Evolutionary conservation across 257 asterid genomes (phyloP), one percentile per base, ranked within the genome.

Genomic region (Marsdenia floribunda): DNA sequence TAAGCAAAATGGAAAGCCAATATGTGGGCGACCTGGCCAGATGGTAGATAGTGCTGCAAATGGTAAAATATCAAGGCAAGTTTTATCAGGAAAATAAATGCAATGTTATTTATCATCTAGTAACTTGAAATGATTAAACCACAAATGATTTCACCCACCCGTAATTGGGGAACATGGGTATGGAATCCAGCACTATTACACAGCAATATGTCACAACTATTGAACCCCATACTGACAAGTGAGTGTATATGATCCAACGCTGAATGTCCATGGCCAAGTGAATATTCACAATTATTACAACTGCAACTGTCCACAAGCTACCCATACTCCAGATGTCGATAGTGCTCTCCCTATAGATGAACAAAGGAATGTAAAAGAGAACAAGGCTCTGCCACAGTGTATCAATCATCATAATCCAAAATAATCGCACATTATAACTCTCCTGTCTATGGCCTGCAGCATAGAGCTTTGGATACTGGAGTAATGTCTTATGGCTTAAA

Each of bases 271-370:
- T 95, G 59, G 99, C 99, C 86, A 95, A 84, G 85, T 95, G 97
- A 80, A 92, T 76, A 76, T 92, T 95, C 70, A 95, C 99, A 59
- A 92, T 80, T 79, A 95, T 83, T 75, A 87, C 98, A 75, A 95
- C 99, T 35, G 96, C 91, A 70, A 89, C 86, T 47, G 99, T 95
- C 99, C 99, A 95, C 83, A 95, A 87, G 90, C 96, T 92, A 79
- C 99, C 99, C 86, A 95, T 83, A 76, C 99, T 95, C 99, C 98
- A 95, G 76, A 92, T 89, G 87, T 95, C 99, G 68, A 95, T 84
- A 7, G 88, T 88, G 87, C 98, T 89, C 75, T 90, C 93, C 78
- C 76, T 79, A 82, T 89, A 92, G 73, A 81, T 84, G 81, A 83
- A 89, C 63, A 89, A 71, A 58, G 99, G 99, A 35, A 95, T 82